phyloP scores from a whole-genome alignment of 176 grass and related monocot genomes.

The Areca catechu region DNA sequence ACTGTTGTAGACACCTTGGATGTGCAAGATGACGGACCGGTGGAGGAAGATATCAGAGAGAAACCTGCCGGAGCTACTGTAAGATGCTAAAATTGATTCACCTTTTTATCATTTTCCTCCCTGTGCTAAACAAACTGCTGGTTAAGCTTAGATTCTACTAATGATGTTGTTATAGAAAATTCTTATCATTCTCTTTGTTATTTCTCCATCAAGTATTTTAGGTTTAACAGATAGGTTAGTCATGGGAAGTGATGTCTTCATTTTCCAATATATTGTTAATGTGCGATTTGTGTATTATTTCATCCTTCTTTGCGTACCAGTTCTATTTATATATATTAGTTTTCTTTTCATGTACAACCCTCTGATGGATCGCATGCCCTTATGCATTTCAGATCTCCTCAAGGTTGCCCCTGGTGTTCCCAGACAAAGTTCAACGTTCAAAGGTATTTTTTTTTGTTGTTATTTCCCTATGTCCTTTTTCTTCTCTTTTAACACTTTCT shows the following conservation, averaged over 20 bases:
- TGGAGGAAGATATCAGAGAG: constrained; percentile 21
- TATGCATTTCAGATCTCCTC: constrained; percentile 56
- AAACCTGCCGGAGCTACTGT: constrained; percentile 32
- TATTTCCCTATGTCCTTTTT: too few relatives aligned
- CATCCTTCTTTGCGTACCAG: too few relatives aligned
- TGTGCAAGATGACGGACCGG: constrained; percentile 31
- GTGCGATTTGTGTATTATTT: too few relatives aligned
- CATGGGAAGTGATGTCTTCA: too few relatives aligned
- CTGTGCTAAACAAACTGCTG: not conserved
- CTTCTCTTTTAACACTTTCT: too few relatives aligned
- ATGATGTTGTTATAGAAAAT: not conserved
- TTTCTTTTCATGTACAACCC: constrained; percentile 15
- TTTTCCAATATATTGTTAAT: too few relatives aligned
- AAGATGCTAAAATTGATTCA: not conserved
- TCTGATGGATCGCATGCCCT: constrained; percentile 14
- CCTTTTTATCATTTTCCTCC: not conserved
- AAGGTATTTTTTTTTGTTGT: constrained; percentile 44
- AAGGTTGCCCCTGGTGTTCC: constrained; percentile 72
- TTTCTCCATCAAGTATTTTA: too few relatives aligned
- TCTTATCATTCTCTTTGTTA: too few relatives aligned
- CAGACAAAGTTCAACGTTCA: constrained; percentile 91
- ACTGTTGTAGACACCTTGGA: constrained; percentile 29
- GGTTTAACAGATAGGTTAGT: too few relatives aligned
- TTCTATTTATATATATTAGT: not conserved
- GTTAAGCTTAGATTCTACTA: not conserved